These are phyloP conservation scores for Aspergillus heteromorphus DNA, from an alignment of 495 filamentous ascomycete genomes.

Conservation along the genomic window DNA sequence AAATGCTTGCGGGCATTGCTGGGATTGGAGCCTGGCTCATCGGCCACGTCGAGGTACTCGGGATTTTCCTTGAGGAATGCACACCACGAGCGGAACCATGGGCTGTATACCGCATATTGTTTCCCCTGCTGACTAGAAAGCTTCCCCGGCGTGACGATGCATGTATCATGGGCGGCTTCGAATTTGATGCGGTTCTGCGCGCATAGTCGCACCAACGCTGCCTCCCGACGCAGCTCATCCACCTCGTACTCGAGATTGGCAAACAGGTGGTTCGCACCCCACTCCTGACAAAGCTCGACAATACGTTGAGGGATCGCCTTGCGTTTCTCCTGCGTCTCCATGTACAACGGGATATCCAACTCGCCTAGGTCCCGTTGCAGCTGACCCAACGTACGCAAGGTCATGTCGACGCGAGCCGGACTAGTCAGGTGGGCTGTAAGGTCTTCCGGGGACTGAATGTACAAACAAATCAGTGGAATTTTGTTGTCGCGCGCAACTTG, in stretches of 20 bases:
- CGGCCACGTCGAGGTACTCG: slow-evolving; percentile 55
- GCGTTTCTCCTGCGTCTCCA: slow-evolving; percentile 65
- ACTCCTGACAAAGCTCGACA: slow-evolving; percentile 62
- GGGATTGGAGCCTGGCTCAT: slow-evolving; percentile 59
- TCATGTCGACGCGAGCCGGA: slow-evolving; percentile 73
- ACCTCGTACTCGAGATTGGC: slow-evolving; percentile 58
- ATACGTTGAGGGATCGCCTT: slow-evolving; percentile 58
- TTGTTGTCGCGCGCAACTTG: slow-evolving; percentile 57
- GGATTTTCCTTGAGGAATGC: slow-evolving; percentile 63
- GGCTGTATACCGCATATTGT: slow-evolving; percentile 80
- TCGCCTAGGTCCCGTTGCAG: slow-evolving; percentile 61
- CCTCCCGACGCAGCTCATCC: slow-evolving; percentile 63
- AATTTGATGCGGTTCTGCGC: slow-evolving; percentile 58
- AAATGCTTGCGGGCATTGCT: slow-evolving; percentile 46
- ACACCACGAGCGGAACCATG: slow-evolving; percentile 77
- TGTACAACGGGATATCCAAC: slow-evolving; percentile 73
- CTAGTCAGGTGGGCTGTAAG: slow-evolving; percentile 74
- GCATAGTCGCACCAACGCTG: slow-evolving; percentile 54
- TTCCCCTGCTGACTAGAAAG: slow-evolving; percentile 59
- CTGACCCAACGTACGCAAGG: slow-evolving; percentile 59
- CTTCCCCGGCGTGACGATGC: slow-evolving; percentile 69
- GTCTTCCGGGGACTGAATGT: slow-evolving; percentile 81
- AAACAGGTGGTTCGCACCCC: slow-evolving; percentile 62
- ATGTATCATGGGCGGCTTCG: slow-evolving; percentile 68
- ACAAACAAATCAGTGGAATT: slow-evolving; percentile 68